A percentile compares a stretch with the other conserved stretches of the same genome.
Conservation (phyloP, 768 basidiomycete genomes). For the Suillus paluster region DNA sequence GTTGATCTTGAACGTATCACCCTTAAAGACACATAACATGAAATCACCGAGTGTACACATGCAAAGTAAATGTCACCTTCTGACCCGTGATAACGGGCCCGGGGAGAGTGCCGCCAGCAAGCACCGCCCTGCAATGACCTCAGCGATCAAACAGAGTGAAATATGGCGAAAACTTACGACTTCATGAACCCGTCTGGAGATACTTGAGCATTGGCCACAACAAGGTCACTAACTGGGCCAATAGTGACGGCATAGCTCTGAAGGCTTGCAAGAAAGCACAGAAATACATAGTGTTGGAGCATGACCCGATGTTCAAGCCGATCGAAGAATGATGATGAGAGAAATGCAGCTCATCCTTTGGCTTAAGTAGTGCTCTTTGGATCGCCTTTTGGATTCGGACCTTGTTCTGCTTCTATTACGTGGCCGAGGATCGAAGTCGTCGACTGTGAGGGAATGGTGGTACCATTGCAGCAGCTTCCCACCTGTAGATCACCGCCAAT, state of each 20-base stretch:
- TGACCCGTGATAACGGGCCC: neutral
- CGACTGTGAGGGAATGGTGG: neutral
- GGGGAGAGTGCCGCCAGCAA: neutral
- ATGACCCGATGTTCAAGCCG: neutral
- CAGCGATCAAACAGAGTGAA: neutral
- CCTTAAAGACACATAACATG: neutral
- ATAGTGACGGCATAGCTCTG: neutral
- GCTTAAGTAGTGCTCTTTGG: neutral
- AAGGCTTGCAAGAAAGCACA: neutral
- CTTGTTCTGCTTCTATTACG: neutral
- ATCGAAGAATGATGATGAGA: neutral
- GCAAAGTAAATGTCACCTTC: neutral
- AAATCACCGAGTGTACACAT: neutral
- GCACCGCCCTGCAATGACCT: neutral
- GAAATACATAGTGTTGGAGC: neutral
- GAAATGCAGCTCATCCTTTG: neutral
- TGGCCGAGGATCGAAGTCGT: neutral
- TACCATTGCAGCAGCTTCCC: neutral
- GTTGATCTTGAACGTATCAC: neutral
- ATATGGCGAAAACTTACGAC: neutral
- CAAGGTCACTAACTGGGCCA: neutral
- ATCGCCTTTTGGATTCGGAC: neutral
- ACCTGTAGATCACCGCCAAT: neutral
- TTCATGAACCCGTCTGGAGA: neutral
- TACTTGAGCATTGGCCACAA: neutral